Evolutionary conservation across 805 yeast species (phyloP), one percentile per base, ranked within the genome.

Genomic region (Saccharomycopsis fibuligera): DNA sequence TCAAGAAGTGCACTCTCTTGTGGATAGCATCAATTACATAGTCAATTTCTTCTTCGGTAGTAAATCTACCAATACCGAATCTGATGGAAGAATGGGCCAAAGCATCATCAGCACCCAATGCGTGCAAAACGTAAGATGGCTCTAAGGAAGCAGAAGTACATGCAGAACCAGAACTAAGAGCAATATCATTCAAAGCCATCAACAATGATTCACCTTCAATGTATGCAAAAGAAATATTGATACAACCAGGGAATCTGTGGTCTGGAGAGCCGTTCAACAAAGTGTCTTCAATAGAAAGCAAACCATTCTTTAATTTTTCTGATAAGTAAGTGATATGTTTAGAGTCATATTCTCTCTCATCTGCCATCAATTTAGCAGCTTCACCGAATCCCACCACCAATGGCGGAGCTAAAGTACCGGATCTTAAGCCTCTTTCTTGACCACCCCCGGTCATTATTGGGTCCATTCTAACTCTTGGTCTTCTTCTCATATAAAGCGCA

Each of bases 71-170:
- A 61, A 93, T 79, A 57, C 99, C 99, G 59, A 93, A 93, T 65
- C 99, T 79, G 60, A 93, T 93, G 23, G 96, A 86, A n/a, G 97
- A 89, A 68, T 93, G 99, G 3, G 99, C 99, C 60, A 93, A 73
- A 3, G 97, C 97, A 62, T 93, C 99, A 66, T 91, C 98, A 14
- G 96, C 96, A 48, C 99, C 99, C 42, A 93, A 73, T 0, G 99
- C 98, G 60, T 90, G 96, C 60, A 93, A 75, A 36, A 93, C 99
- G 60, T 93, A 93, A 5, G 96, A 88, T 10, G 99, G 99, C 67
- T 93, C 99, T 62, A 93, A 75, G 3, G 98, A 93, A 0, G 99
- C 97, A 24, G 98, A 91, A 3, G 99, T 93, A 75, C 99, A 93
- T 3, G 99, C 99, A 12, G 97, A 89, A 25, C 99, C 99, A 1